Evolutionary conservation across 1,284 basidiomycete genomes (phyloP).

Genomic region (Cutaneotrichosporon sp.): DNA sequence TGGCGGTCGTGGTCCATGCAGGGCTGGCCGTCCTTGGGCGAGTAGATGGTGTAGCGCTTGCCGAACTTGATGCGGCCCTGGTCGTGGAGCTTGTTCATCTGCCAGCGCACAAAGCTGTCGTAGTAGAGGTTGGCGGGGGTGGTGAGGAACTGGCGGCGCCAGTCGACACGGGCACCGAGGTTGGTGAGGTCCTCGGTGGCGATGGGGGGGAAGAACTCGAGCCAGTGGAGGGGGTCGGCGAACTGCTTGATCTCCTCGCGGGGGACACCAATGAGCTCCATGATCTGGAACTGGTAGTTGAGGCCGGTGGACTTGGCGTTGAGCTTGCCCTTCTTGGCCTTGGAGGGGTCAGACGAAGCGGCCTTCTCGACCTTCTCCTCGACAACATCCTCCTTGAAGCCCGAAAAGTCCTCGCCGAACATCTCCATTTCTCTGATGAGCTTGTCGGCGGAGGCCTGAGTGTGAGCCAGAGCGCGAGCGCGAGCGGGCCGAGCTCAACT

Average conservation of each 20-base stretch:
- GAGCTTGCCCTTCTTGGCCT: conserved; percentile 96
- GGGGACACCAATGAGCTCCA: conserved; percentile 90
- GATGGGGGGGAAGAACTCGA: conserved; percentile 95
- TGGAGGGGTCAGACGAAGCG: conserved; percentile 56
- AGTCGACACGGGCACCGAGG: conserved; percentile 94
- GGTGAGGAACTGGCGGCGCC: conserved; percentile 93
- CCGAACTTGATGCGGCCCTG: conserved; percentile 95
- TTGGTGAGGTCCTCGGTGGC: conserved; percentile 83
- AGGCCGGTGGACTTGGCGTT: conserved; percentile 90
- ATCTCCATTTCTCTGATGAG: conserved; percentile 96
- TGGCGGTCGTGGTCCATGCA: conserved; percentile 99
- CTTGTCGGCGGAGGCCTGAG: conserved; percentile 84
- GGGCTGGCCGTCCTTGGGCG: conserved; percentile 98
- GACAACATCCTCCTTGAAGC: conserved; percentile 60
- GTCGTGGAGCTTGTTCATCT: conserved; percentile 88
- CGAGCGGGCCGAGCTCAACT: conserved; percentile 57
- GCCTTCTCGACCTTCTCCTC: conserved; percentile 39
- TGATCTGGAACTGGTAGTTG: conserved; percentile 98
- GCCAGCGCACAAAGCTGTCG: conserved; percentile 97
- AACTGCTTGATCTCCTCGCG: conserved; percentile 92
- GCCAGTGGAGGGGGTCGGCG: conserved; percentile 90
- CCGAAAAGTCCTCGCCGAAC: conserved; percentile 88
- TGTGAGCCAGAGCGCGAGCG: too few relatives aligned
- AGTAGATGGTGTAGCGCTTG: conserved; percentile 98
- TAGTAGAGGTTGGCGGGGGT: conserved; percentile 95